phyloP scores from a whole-genome alignment of 768 basidiomycete genomes.

The Russula foetens region DNA sequence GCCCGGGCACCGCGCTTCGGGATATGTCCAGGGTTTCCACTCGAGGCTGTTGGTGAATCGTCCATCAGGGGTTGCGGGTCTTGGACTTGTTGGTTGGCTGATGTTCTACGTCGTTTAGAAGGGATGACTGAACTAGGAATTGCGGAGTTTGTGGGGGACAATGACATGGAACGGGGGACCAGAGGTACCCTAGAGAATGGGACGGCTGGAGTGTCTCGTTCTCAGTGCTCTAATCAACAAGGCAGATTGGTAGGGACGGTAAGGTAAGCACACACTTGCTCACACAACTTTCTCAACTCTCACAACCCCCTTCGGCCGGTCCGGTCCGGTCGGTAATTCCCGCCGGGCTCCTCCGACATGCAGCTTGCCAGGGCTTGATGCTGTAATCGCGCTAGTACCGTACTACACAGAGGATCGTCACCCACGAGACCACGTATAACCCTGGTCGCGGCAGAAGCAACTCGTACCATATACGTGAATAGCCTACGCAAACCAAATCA shows the following conservation, averaged over 20 bases:
- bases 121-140: constrained; percentile 49
- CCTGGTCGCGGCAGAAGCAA: too few species aligned
- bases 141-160: constrained; percentile 51
- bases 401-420: too few species aligned
- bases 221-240: background rate
- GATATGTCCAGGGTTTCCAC: constrained; percentile 44
- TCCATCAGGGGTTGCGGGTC: constrained; percentile 24
- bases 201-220: background rate
- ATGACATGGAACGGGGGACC: constrained; percentile 42
- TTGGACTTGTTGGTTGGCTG: constrained; percentile 18
- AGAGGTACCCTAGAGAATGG: constrained; percentile 6
- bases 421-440: too few species aligned
- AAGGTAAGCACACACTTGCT: background rate
- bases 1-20: constrained; percentile 87
- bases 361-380: too few species aligned
- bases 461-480: too few species aligned
- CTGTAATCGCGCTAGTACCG: too few species aligned
- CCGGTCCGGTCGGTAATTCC: constrained; percentile 20
- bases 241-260: constrained; percentile 5
- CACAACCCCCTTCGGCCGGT: background rate
- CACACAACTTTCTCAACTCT: too few species aligned
- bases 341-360: constrained; percentile 13
- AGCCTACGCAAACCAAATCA: too few species aligned
- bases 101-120: constrained; percentile 44
- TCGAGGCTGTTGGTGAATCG: constrained; percentile 24